Evolutionary conservation across 2,329 filamentous ascomycete species (phyloP).

Genomic region (Calycina herbarum): DNA sequence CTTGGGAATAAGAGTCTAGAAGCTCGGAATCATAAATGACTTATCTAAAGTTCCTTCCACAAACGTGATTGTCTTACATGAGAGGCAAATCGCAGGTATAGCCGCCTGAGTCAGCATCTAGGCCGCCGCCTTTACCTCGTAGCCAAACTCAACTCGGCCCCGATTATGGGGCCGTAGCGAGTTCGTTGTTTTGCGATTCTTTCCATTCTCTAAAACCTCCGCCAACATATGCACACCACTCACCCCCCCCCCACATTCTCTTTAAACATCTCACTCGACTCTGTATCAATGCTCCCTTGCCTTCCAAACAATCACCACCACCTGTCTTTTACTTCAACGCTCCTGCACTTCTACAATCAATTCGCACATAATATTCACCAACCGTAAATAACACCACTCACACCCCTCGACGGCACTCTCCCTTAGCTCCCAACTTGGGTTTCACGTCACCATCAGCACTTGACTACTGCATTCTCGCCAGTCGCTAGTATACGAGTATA

Average conservation of each 20-base stretch:
- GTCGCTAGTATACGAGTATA: background rate
- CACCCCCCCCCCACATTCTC: background rate
- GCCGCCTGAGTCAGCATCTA: background rate
- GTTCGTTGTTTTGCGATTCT: slow-evolving; percentile 3
- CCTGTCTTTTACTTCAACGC: slow-evolving; percentile 2
- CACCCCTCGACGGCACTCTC: background rate
- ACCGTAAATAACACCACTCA: background rate
- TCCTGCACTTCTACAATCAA: background rate
- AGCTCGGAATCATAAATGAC: background rate
- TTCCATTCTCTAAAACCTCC: background rate
- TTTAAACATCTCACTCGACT: slow-evolving; percentile 2
- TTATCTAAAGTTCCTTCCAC: background rate
- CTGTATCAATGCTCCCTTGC: slow-evolving; percentile 1
- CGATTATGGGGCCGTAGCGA: background rate
- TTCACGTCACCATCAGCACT: background rate
- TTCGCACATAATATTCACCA: background rate
- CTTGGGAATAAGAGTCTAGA: background rate
- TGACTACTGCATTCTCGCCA: background rate
- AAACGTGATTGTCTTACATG: slow-evolving; percentile 1
- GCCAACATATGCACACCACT: background rate
- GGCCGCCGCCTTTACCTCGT: background rate
- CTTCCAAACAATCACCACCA: background rate
- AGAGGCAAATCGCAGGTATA: background rate
- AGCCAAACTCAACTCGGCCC: too few species aligned
- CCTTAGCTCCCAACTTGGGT: background rate